Percentiles rank a stretch among this genome's conserved stretches.
These are phyloP conservation scores for Penicillium verrucosum DNA, from an alignment of 2,329 filamentous ascomycete genomes.

Conservation along the genomic window DNA sequence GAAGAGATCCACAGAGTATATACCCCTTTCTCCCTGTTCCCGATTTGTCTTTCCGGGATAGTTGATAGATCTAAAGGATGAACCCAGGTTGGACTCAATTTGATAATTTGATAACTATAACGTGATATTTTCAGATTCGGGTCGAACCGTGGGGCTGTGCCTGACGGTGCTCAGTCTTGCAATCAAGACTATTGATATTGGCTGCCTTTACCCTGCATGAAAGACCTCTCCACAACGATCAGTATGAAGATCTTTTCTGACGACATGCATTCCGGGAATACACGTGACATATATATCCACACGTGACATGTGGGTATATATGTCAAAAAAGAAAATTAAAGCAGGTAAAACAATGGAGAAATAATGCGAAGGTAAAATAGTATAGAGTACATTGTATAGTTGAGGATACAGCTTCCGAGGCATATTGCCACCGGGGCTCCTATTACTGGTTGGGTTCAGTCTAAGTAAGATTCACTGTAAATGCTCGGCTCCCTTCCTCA, in stretches of 20 bases:
- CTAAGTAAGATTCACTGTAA: not conserved
- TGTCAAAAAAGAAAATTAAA: not conserved
- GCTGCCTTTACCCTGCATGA: slow-evolving; percentile 5
- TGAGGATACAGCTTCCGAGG: not conserved
- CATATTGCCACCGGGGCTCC: not conserved
- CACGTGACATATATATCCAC: not conserved
- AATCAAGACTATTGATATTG: slow-evolving; percentile 2
- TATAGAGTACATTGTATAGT: not conserved
- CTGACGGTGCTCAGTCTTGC: not conserved
- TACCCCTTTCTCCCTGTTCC: not conserved
- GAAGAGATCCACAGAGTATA: not conserved
- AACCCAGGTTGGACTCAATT: not conserved
- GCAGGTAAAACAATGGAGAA: not conserved
- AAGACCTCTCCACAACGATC: not conserved
- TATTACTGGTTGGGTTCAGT: not conserved
- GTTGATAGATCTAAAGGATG: slow-evolving; percentile 5
- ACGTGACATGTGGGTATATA: not conserved
- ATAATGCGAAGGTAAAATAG: not conserved
- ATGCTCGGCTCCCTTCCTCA: not conserved
- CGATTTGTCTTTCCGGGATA: not conserved
- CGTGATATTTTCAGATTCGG: not conserved
- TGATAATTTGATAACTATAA: not conserved
- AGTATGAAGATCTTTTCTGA: not conserved
- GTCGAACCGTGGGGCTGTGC: not conserved
- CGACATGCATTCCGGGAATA: not conserved